A percentile compares a stretch with the other conserved stretches of the same genome.
These are phyloP conservation scores for Mycena haematopus DNA, from an alignment of 768 basidiomycete species.

Conservation along the genomic window DNA sequence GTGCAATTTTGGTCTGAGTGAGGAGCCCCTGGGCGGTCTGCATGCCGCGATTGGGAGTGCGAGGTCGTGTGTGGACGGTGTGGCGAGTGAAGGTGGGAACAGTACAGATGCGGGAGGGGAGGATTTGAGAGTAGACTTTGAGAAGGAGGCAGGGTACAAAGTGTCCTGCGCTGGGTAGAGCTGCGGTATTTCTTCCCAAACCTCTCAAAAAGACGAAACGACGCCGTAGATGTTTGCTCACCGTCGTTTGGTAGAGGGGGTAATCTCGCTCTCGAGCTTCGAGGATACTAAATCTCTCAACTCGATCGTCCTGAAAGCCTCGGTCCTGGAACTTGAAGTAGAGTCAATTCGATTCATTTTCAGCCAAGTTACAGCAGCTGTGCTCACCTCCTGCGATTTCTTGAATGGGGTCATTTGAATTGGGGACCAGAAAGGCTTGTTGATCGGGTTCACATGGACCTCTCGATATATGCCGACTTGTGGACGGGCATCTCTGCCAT, in stretches of 20 bases:
- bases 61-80: conserved; percentile 7
- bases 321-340: neutral
- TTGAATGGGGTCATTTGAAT: conserved; percentile 1
- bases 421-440: neutral
- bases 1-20: conserved; percentile 2
- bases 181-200: neutral
- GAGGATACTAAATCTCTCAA: neutral
- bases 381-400: conserved; percentile 8
- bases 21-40: neutral
- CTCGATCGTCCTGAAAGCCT: neutral
- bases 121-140: neutral
- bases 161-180: neutral
- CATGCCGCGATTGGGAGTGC: conserved; percentile 5
- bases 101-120: neutral
- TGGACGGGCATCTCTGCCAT: neutral
- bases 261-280: conserved; percentile 12
- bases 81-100: neutral
- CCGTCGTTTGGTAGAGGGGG: conserved; percentile 15
- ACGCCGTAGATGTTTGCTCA: neutral
- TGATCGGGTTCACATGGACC: conserved; percentile 5
- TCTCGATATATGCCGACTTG: conserved; percentile 7
- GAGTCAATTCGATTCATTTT: neutral
- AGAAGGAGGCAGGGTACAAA: neutral
- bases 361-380: neutral
- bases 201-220: neutral